Evolutionary conservation across 2,329 filamentous ascomycete species (phyloP).

Genomic region (Scleromitrula shiraiana): DNA sequence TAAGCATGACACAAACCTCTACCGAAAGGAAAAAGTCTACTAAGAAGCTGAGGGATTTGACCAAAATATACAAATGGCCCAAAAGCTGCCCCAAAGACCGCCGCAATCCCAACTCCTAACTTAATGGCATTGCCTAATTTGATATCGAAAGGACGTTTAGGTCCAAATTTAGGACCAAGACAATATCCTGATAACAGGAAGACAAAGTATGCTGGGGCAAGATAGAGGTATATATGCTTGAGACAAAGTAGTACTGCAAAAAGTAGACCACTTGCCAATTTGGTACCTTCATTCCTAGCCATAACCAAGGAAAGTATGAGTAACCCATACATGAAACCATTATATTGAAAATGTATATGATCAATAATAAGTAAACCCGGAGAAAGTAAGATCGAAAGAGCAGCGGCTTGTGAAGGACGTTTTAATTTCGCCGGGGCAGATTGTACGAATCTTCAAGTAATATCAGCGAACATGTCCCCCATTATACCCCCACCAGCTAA

Average conservation of each 20-base stretch:
- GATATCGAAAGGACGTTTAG: constrained; percentile 64
- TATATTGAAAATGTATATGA: constrained; percentile 98
- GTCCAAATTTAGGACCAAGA: constrained; percentile 60
- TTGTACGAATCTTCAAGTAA: constrained; percentile 60
- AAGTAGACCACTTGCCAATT: constrained; percentile 69
- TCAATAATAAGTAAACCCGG: constrained; percentile 95
- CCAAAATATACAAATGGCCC: constrained; percentile 77
- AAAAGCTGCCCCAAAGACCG: constrained; percentile 73
- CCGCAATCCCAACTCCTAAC: constrained; percentile 63
- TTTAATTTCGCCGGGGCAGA: constrained; percentile 58
- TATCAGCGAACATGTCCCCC: constrained; percentile 18
- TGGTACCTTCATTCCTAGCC: constrained; percentile 64
- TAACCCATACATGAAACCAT: constrained; percentile 90
- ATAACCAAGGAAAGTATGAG: constrained; percentile 80
- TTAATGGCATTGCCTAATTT: constrained; percentile 75
- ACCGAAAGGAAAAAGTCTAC: constrained; percentile 86
- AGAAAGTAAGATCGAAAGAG: constrained; percentile 82
- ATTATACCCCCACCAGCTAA: background rate
- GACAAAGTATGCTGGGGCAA: constrained; percentile 92
- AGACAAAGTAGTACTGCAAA: constrained; percentile 85
- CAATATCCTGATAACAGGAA: constrained; percentile 88
- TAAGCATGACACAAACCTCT: constrained; percentile 93
- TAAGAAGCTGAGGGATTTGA: constrained; percentile 77
- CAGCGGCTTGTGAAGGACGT: constrained; percentile 73
- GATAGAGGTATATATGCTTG: constrained; percentile 97